Evolutionary conservation across 257 asterid genomes (phyloP).

Genomic region (Pogostemon cablin): DNA sequence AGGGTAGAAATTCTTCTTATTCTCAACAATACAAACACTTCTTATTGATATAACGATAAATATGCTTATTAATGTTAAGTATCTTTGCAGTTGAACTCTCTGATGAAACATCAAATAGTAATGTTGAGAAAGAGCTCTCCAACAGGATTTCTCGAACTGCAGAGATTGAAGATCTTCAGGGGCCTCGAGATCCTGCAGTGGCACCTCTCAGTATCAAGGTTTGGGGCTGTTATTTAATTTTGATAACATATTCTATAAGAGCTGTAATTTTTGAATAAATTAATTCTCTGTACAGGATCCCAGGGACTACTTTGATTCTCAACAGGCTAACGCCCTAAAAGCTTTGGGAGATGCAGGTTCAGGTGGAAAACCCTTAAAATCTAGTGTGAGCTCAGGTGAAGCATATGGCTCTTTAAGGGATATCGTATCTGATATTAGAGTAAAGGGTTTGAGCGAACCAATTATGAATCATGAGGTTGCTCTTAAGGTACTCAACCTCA

Average conservation of each 20-base stretch:
- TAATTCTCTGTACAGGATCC: slow-evolving; percentile 74
- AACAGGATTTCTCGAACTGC: slow-evolving; percentile 67
- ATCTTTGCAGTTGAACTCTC: slow-evolving; percentile 65
- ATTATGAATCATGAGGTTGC: slow-evolving; percentile 70
- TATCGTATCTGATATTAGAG: slow-evolving; percentile 54
- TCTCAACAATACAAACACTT: slow-evolving; percentile 21
- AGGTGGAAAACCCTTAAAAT: slow-evolving; percentile 53
- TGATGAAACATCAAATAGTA: slow-evolving; percentile 57
- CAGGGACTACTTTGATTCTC: slow-evolving; percentile 94
- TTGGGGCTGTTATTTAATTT: slow-evolving; percentile 22
- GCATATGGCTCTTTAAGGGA: slow-evolving; percentile 69
- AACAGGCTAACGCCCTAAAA: slow-evolving; percentile 81
- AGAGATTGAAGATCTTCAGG: slow-evolving; percentile 96
- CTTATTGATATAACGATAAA: slow-evolving; percentile 26
- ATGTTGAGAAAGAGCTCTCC: slow-evolving; percentile 53
- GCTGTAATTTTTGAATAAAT: slow-evolving; percentile 31
- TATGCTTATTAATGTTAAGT: slow-evolving; percentile 31
- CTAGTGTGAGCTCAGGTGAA: slow-evolving; percentile 55
- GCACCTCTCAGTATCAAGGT: slow-evolving; percentile 97
- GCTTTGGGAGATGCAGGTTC: slow-evolving; percentile 68
- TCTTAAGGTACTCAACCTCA: slow-evolving; percentile 62
- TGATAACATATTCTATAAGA: slow-evolving; percentile 11
- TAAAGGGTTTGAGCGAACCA: slow-evolving; percentile 65
- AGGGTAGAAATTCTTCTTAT: slow-evolving; percentile 52
- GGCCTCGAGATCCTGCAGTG: slow-evolving; percentile 80